phyloP scores from a whole-genome alignment of 306 rosid genomes.

The Quercus ilex region DNA sequence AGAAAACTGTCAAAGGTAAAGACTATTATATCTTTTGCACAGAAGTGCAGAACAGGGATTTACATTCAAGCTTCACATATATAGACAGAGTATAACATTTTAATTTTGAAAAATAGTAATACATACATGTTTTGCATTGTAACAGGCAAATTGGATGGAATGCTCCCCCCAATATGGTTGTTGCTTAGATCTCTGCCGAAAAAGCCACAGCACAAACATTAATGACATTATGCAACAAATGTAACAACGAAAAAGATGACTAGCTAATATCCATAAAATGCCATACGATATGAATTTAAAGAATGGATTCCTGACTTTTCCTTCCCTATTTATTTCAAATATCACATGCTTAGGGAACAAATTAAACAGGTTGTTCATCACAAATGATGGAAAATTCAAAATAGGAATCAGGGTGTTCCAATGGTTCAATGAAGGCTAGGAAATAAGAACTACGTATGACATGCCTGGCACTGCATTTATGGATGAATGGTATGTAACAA shows the following conservation, averaged over 20 bases:
- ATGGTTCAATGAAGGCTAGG: background rate
- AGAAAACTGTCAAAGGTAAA: slow-evolving; percentile 73
- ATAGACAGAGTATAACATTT: background rate
- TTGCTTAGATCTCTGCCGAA: slow-evolving; percentile 82
- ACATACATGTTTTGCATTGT: slow-evolving; percentile 75
- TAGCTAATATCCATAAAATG: background rate
- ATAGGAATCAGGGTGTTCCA: background rate
- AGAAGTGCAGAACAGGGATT: slow-evolving; percentile 16
- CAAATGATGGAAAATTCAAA: background rate
- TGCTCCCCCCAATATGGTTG: slow-evolving; percentile 84
- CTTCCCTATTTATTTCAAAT: no score
- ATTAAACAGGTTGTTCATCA: background rate
- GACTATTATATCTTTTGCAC: slow-evolving; percentile 32
- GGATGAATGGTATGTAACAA: background rate
- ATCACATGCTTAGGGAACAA: background rate
- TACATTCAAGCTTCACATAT: background rate
- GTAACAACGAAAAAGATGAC: slow-evolving; percentile 2
- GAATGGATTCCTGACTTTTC: background rate
- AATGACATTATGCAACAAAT: slow-evolving; percentile 9
- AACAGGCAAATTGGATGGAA: slow-evolving; percentile 76
- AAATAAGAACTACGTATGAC: background rate
- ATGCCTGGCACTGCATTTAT: background rate
- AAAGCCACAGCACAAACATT: slow-evolving; percentile 18
- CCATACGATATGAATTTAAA: slow-evolving; percentile 1
- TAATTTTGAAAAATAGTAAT: background rate